Base-by-base conservation (phyloP, 371 early-diverging fungal species). In the Lichtheimia ramosa region DNA sequence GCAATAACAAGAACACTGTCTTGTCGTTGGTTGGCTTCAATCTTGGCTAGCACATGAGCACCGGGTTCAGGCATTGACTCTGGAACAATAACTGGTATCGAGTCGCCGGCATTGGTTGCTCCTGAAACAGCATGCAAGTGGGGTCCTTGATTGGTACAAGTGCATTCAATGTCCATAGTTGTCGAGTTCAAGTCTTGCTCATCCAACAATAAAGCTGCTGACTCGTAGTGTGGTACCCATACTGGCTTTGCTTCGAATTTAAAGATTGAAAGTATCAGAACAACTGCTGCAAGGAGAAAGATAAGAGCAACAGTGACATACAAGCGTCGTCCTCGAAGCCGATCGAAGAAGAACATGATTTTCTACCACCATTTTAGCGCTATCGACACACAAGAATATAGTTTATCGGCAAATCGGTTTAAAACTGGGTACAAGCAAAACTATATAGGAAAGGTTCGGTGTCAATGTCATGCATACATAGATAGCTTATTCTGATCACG, bases 21-120 rank as follows among this genome's bases (percentile, higher is more conserved):
- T 46, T 54, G 40, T 14, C 54, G 48, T 1, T 58, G 27, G 52
- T 66, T 66, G 18, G 24, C 51, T 20, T 66, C 58, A 16, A 66
- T 66, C 43, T 61, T 61, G 25, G 51, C 54, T 41, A 58, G 12
- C 40, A 66, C 57, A 2, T 48, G 43, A 15, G 49, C n/a, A 10
- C 48, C 21, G 6, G 51, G 59, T 18, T 51, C 39, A 8, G 28
- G 16, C 13, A 64, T 43, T 24, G 54, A 54, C 15, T 53, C 58
- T n/a, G 64, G 64, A 4, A 49, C 58, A 53, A 53, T 53, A 14
- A 53, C 40, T 21, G 53, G 53, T 1, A 10, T 15, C n/a, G n/a
- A 10, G 43, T 21, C 18, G 1, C n/a, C 56, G 62, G 2, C 46
- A 18, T 5, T 20, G 25, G 18, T 43, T 28, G 15, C 10, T 8